Evolutionary conservation across 257 asterid species (phyloP).

Genomic region (Solanum ossicruentum): DNA sequence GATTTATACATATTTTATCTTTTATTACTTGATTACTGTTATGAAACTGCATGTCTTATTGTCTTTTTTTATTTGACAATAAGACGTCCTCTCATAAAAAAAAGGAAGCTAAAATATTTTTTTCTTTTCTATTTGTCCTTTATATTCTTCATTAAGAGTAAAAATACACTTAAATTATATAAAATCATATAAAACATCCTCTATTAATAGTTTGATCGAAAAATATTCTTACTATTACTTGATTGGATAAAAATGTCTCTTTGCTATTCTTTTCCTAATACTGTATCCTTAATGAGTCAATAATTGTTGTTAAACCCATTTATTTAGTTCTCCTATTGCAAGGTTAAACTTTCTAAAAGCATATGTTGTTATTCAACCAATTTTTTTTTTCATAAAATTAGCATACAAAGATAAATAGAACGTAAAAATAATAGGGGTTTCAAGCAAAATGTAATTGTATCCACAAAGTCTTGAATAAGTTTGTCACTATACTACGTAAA

Average conservation of each 20-base stretch:
- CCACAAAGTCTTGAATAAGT: too few relatives aligned
- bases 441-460: background rate
- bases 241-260: background rate
- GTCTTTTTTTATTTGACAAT: too few relatives aligned
- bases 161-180: too few relatives aligned
- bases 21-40: fast-evolving
- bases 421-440: background rate
- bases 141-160: background rate
- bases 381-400: background rate
- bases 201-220: background rate
- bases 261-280: too few relatives aligned
- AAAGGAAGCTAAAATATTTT: too few relatives aligned
- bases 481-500: too few relatives aligned
- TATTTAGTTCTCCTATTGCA: too few relatives aligned
- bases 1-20: background rate
- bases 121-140: background rate
- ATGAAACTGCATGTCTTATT: too few relatives aligned
- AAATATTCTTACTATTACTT: background rate
- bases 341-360: background rate
- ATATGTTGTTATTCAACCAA: background rate
- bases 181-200: too few relatives aligned
- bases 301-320: background rate
- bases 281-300: too few relatives aligned
- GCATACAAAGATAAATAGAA: background rate
- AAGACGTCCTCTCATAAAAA: background rate